Evolutionary conservation across 345 rosid species (phyloP), one percentile per base, ranked within the genome.

Genomic region (Hibiscus tridactylites): DNA sequence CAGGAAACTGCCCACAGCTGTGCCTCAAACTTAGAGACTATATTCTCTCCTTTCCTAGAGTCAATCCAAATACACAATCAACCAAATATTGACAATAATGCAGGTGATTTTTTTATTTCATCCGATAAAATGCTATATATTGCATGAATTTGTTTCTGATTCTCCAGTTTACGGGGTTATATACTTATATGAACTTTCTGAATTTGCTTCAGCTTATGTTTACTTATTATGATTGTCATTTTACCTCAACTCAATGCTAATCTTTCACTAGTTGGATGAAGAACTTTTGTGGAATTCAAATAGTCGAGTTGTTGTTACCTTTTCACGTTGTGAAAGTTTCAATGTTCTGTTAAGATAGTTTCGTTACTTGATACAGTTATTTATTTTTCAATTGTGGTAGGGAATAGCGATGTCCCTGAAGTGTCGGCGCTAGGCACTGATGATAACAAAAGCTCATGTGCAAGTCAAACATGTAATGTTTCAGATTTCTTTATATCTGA

Each of bases 1-100:
- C 78, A 88, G 93, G 93, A 86, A 57, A 65, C 79, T 65, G 65
- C 78, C 64, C 68, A 72, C 68, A 70, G 80, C 35, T 76, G 81
- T 61, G 29, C 83, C 76, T 76, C 91, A 57, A 81, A 81, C 82
- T 78, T 84, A 42, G 95, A 86, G 75, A 92, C 95, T 31, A 90
- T 92, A 62, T 90, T 92, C 83, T 92, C 98, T 64, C 96, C 95
- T 73, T 76, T 81, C 80, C 35, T 85, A 71, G 90, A 84, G 81
- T 83, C 83, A 61, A 54, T 75, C 67, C 83, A 78, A 68, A 63
- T 74, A 35, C 76, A 58, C 28, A 78, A 76, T 75, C 83, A 82
- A 74, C 84, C 79, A 76, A 82, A 81, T 81, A 49, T 76, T 47
- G 73, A 73, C 77, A 78, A 75, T 72, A 75, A 68, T 79, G 15